Percentiles rank a stretch among this genome's conserved stretches.
phyloP scores from a whole-genome alignment of 495 filamentous ascomycete species.

The Paragyromitra xinjiangensis region DNA sequence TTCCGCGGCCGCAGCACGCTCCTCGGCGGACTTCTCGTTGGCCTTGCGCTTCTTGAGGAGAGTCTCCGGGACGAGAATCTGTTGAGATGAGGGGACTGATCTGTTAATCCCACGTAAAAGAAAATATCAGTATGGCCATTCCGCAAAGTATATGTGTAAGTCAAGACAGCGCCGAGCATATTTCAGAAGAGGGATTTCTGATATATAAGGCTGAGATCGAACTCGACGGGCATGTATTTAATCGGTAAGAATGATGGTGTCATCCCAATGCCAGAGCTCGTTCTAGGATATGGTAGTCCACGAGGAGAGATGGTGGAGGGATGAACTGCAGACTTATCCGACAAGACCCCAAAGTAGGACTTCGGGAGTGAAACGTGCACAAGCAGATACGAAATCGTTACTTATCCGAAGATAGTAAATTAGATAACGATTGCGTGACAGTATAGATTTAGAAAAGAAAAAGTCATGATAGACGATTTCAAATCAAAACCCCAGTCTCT shows the following conservation, averaged over 20 bases:
- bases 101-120: conserved; percentile 63
- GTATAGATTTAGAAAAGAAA: conserved; percentile 88
- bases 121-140: conserved; percentile 76
- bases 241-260: conserved; percentile 70
- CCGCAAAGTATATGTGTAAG: conserved; percentile 66
- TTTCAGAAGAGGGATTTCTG: conserved; percentile 79
- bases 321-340: conserved; percentile 68
- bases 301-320: conserved; percentile 40
- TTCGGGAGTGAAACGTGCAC: conserved; percentile 64
- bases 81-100: conserved; percentile 84
- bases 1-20: conserved; percentile 77
- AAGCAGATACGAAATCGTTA: conserved; percentile 59
- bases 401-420: conserved; percentile 43
- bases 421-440: conserved; percentile 61
- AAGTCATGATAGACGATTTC: conserved; percentile 83
- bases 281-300: conserved; percentile 15
- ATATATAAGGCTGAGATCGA: conserved; percentile 81
- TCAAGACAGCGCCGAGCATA: conserved; percentile 78
- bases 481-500: conserved; percentile 63
- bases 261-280: conserved; percentile 34
- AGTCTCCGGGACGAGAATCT: conserved; percentile 95
- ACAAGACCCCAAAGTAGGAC: conserved; percentile 77
- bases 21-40: conserved; percentile 96
- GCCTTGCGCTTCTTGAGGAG: conserved; percentile 99
- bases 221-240: conserved; percentile 81